These are phyloP conservation scores for Lichtheimia ornata DNA, from an alignment of 371 early-diverging fungal genomes.

Conservation along the genomic window DNA sequence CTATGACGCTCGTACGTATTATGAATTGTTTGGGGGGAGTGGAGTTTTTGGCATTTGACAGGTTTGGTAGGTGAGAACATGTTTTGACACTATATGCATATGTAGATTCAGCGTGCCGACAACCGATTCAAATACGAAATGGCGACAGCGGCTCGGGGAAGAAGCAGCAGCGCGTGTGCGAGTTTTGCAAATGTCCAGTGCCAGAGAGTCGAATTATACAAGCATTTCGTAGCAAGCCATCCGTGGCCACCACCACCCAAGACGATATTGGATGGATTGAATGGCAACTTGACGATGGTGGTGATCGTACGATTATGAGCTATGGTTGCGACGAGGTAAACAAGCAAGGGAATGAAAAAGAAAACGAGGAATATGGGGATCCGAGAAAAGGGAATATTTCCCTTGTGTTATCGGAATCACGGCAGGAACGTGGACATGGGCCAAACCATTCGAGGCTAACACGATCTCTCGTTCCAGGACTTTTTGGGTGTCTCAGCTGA, in stretches of 20 bases:
- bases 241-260: slow-evolving; percentile 7
- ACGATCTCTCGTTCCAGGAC: slow-evolving; percentile 14
- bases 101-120: slow-evolving; percentile 25
- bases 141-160: neutral
- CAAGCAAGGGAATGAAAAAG: too few species aligned
- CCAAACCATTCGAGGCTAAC: neutral
- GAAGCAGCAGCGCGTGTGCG: slow-evolving; percentile 20
- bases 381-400: neutral
- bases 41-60: neutral
- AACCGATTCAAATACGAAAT: slow-evolving; percentile 13
- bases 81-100: neutral
- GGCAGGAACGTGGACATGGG: neutral
- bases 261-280: slow-evolving; percentile 33
- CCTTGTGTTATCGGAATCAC: neutral
- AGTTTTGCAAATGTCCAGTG: slow-evolving; percentile 32
- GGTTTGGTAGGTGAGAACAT: neutral
- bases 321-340: slow-evolving; percentile 47
- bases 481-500: slow-evolving; percentile 30
- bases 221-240: slow-evolving; percentile 23
- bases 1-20: slow-evolving; percentile 1
- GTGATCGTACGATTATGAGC: slow-evolving; percentile 20
- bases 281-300: slow-evolving; percentile 44
- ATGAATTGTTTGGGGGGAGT: neutral
- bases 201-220: slow-evolving; percentile 20
- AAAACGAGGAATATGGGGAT: slow-evolving; percentile 1